Evolutionary conservation across 179 eudicot species (phyloP).

Genomic region (Nepenthes alata): DNA sequence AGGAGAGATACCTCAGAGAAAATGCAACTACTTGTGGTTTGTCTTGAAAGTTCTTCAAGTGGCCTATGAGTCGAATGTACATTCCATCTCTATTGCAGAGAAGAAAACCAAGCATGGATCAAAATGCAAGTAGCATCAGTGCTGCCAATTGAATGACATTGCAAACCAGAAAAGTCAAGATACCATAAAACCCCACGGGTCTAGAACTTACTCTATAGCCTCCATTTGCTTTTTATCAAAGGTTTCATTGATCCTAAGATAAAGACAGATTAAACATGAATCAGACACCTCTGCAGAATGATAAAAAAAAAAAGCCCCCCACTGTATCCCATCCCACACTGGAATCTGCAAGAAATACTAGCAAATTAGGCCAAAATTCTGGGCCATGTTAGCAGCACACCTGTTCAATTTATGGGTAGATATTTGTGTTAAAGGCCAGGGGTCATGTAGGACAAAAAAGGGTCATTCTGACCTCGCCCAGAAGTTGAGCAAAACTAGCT

Average conservation of each 20-base stretch:
- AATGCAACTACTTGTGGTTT: conserved; percentile 54
- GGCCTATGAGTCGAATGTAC: conserved; percentile 65
- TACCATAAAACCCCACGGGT: neutral
- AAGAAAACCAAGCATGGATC: neutral
- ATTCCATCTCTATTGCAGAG: conserved; percentile 49
- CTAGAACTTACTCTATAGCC: conserved; percentile 41
- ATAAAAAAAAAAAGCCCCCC: neutral
- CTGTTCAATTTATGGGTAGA: neutral
- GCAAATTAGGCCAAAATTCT: too few species aligned
- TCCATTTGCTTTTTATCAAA: conserved; percentile 72
- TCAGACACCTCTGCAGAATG: neutral
- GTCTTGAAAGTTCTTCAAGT: conserved; percentile 51
- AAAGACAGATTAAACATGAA: conserved; percentile 2
- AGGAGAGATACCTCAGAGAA: conserved; percentile 41
- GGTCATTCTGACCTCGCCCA: too few species aligned
- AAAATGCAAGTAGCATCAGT: conserved; percentile 1
- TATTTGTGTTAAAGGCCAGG: neutral
- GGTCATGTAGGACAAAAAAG: neutral
- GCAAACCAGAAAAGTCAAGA: neutral
- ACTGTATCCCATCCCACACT: neutral
- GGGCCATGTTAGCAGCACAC: neutral
- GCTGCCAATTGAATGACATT: neutral
- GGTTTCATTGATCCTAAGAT: conserved; percentile 62
- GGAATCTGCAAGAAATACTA: neutral
- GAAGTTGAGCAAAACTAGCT: too few species aligned